Evolutionary conservation across 768 basidiomycete genomes (phyloP).

Genomic region (Leucosporidium scottii): DNA sequence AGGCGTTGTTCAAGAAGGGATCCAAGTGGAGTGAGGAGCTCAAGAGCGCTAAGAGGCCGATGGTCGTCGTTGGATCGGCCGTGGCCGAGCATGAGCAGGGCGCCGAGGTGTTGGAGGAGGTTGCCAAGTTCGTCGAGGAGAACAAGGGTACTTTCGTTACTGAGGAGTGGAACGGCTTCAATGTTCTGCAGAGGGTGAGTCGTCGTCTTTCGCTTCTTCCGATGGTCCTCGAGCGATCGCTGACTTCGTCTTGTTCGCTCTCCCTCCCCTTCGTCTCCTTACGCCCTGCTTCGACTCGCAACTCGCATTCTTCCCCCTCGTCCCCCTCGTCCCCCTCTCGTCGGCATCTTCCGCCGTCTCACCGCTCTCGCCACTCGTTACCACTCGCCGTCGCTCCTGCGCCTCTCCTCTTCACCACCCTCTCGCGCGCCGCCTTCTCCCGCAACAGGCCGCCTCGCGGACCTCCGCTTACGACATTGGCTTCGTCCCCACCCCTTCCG

Average conservation of each 20-base stretch:
- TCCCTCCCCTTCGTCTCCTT: background rate
- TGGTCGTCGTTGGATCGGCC: conserved; percentile 88
- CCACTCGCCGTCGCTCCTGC: too few species aligned
- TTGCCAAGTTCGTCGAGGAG: conserved; percentile 70
- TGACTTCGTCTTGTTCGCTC: background rate
- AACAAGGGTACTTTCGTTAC: conserved; percentile 70
- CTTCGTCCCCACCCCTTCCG: conserved; percentile 76
- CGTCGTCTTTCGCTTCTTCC: background rate
- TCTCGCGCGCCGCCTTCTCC: background rate
- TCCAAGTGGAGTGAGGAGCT: conserved; percentile 74
- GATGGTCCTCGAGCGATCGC: background rate
- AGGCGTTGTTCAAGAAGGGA: conserved; percentile 64
- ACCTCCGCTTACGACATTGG: conserved; percentile 91
- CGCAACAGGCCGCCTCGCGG: conserved; percentile 70
- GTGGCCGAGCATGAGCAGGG: conserved; percentile 79
- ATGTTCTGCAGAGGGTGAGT: conserved; percentile 79
- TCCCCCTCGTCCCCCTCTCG: background rate
- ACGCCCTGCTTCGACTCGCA: too few species aligned
- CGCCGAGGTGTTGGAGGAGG: conserved; percentile 62
- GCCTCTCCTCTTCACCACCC: too few species aligned
- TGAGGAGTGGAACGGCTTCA: conserved; percentile 93
- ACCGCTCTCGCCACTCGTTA: too few species aligned
- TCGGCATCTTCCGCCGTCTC: background rate
- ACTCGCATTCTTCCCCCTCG: too few species aligned
- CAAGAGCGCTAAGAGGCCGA: conserved; percentile 76